Percentiles rank a stretch among this genome's conserved stretches.
These are phyloP conservation scores for Populus tremula DNA, from an alignment of 345 rosid genomes.

Conservation along the genomic window DNA sequence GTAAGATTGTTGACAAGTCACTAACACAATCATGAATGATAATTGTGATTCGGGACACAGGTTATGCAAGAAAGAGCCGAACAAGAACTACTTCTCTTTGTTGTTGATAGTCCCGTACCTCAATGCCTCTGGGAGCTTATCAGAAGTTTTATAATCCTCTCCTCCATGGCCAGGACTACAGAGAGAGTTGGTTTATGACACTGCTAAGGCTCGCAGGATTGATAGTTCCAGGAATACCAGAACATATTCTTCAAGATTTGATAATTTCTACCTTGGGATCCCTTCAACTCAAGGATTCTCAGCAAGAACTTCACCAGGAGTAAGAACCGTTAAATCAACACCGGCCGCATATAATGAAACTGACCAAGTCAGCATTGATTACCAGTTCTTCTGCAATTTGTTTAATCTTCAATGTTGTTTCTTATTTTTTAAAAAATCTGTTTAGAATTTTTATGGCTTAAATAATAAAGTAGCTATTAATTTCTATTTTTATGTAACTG, in stretches of 20 bases:
- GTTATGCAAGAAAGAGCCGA: conserved; percentile 40
- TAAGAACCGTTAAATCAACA: too few relatives aligned
- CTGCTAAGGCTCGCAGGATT: conserved; percentile 42
- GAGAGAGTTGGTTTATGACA: conserved; percentile 52
- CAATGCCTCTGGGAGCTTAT: conserved; percentile 45
- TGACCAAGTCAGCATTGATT: too few relatives aligned
- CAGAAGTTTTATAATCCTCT: conserved; percentile 44
- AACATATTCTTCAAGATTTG: conserved; percentile 56
- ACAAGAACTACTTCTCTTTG: conserved; percentile 39
- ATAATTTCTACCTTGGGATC: conserved; percentile 50
- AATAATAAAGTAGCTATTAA: too few relatives aligned
- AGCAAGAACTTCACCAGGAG: conserved; percentile 15
- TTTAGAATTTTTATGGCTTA: too few relatives aligned
- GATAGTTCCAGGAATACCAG: conserved; percentile 52
- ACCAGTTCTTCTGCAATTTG: too few relatives aligned
- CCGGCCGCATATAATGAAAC: too few relatives aligned
- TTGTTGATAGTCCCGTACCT: conserved; percentile 24
- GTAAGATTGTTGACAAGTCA: neutral
- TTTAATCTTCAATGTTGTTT: too few relatives aligned
- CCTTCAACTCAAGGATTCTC: neutral
- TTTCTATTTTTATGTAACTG: too few relatives aligned
- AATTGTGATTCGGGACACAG: conserved; percentile 20
- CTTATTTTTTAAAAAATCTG: too few relatives aligned
- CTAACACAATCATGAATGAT: neutral
- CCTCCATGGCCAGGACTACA: conserved; percentile 40